phyloP scores from a whole-genome alignment of 2,329 filamentous ascomycete genomes.

The Talaromyces funiculosus region DNA sequence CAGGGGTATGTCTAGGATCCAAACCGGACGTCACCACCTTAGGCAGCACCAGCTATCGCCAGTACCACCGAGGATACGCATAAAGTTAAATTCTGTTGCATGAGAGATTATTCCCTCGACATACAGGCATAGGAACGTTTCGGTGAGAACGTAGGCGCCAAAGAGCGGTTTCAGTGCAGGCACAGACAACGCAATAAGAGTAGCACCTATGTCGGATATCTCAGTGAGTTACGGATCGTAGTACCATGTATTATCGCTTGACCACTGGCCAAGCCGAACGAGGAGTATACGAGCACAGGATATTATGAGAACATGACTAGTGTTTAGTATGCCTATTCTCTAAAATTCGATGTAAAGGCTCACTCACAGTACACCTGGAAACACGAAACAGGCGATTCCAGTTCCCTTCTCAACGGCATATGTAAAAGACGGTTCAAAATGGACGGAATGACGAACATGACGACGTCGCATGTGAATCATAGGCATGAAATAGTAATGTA shows the following conservation, averaged over 20 bases:
- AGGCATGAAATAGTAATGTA: conserved; percentile 49
- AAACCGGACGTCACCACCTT: background rate
- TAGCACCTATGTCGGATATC: conserved; percentile 47
- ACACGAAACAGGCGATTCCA: conserved; percentile 43
- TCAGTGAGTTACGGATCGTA: conserved; percentile 49
- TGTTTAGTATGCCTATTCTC: conserved; percentile 1
- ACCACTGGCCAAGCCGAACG: conserved; percentile 43
- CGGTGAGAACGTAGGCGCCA: conserved; percentile 7
- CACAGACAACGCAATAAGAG: conserved; percentile 47
- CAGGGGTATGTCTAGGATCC: background rate
- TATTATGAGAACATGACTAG: conserved; percentile 44
- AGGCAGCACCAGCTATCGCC: background rate
- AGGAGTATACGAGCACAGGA: conserved; percentile 45
- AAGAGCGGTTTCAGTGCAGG: conserved; percentile 46
- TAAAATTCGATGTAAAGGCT: background rate
- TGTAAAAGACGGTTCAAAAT: conserved; percentile 45
- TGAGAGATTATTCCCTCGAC: too few relatives aligned
- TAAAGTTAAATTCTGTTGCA: background rate
- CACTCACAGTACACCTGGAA: conserved; percentile 47
- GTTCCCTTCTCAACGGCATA: conserved; percentile 41
- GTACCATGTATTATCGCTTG: conserved; percentile 46
- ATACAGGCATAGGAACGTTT: conserved; percentile 7
- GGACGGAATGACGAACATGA: conserved; percentile 48
- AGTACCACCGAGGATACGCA: background rate
- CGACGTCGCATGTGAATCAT: conserved; percentile 47